Evolutionary conservation across 768 basidiomycete species (phyloP).

Genomic region (Tephrocybe sp.): DNA sequence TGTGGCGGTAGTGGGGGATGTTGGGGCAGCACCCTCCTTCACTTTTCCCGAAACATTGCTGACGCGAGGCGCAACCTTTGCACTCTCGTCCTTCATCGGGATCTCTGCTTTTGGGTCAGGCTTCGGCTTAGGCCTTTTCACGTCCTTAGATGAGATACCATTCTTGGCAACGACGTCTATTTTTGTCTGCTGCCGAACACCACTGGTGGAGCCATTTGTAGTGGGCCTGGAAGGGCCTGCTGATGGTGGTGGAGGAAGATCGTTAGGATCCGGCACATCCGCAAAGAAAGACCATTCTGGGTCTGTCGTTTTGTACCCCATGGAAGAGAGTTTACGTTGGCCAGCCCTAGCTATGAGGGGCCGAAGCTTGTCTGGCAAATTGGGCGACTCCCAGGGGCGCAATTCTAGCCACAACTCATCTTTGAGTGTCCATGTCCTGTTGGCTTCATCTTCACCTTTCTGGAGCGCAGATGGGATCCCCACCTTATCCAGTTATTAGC

Average conservation of each 20-base stretch:
- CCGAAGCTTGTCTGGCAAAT: slow-evolving; percentile 48
- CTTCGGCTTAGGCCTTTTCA: slow-evolving; percentile 46
- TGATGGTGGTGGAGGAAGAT: slow-evolving; percentile 9
- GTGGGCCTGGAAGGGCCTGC: slow-evolving; percentile 14
- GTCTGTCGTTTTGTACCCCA: slow-evolving; percentile 61
- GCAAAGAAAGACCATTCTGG: slow-evolving; percentile 60
- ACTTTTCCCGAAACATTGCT: slow-evolving; percentile 10
- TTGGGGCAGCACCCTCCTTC: slow-evolving; percentile 1
- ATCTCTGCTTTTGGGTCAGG: slow-evolving; percentile 40
- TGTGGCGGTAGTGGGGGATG: slow-evolving; percentile 16
- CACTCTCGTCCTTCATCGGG: slow-evolving; percentile 49
- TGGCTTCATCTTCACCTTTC: slow-evolving; percentile 34
- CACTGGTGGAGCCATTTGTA: slow-evolving; percentile 4
- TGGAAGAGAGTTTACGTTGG: slow-evolving; percentile 42
- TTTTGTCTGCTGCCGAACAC: slow-evolving; percentile 11
- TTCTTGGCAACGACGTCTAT: slow-evolving; percentile 40
- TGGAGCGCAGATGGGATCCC: slow-evolving; percentile 40
- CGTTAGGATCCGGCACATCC: slow-evolving; percentile 24
- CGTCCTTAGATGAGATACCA: slow-evolving; percentile 44
- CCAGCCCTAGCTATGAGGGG: slow-evolving; percentile 52
- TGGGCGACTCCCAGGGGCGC: slow-evolving; percentile 63
- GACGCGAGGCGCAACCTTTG: slow-evolving; percentile 22
- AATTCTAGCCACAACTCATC: slow-evolving; percentile 64
- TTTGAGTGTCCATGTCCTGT: slow-evolving; percentile 53
- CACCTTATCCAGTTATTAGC: slow-evolving; percentile 45